phyloP scores from a whole-genome alignment of 1,139 yeast species.

The Wickerhamomyces sp. region DNA sequence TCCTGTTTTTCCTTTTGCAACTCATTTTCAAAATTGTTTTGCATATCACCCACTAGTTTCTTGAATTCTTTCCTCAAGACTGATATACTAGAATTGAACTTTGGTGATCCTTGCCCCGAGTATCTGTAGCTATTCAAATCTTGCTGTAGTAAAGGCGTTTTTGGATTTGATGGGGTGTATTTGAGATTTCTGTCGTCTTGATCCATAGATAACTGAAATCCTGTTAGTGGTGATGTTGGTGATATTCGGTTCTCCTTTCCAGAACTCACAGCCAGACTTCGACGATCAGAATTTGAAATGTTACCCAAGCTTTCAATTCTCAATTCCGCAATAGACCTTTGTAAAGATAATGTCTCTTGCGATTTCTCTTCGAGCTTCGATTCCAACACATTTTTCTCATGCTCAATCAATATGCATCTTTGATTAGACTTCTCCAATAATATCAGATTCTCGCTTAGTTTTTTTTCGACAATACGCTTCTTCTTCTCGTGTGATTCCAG shows the following conservation, averaged over 20 bases:
- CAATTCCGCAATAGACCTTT: slow-evolving; percentile 43
- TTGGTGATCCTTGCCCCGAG: slow-evolving; percentile 16
- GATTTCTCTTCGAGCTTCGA: slow-evolving; percentile 35
- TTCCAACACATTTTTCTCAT: slow-evolving; percentile 27
- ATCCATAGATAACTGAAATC: slow-evolving; percentile 17
- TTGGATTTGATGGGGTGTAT: slow-evolving; percentile 10
- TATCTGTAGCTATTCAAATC: slow-evolving; percentile 5
- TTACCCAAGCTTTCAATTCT: slow-evolving; percentile 40
- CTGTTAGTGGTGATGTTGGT: slow-evolving; percentile 30
- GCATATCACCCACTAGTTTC: slow-evolving; percentile 58
- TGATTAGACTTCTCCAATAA: slow-evolving; percentile 29
- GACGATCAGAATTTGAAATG: slow-evolving; percentile 5
- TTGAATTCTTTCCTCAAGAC: slow-evolving; percentile 69
- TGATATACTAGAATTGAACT: slow-evolving; percentile 21
- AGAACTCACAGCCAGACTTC: slow-evolving; percentile 2
- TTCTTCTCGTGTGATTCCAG: slow-evolving; percentile 46
- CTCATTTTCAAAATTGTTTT: slow-evolving; percentile 55
- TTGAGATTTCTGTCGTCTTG: not conserved
- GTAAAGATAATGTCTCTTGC: slow-evolving; percentile 40
- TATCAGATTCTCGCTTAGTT: slow-evolving; percentile 30
- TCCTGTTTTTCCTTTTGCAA: slow-evolving; percentile 53
- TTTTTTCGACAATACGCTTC: slow-evolving; percentile 40
- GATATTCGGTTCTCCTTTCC: slow-evolving; percentile 13
- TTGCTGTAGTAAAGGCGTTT: slow-evolving; percentile 19
- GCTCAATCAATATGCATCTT: slow-evolving; percentile 27